Percentiles rank a stretch among this genome's conserved stretches.
Evolutionary conservation across 306 rosid species (phyloP).

Genomic region (Prunus mongolica): DNA sequence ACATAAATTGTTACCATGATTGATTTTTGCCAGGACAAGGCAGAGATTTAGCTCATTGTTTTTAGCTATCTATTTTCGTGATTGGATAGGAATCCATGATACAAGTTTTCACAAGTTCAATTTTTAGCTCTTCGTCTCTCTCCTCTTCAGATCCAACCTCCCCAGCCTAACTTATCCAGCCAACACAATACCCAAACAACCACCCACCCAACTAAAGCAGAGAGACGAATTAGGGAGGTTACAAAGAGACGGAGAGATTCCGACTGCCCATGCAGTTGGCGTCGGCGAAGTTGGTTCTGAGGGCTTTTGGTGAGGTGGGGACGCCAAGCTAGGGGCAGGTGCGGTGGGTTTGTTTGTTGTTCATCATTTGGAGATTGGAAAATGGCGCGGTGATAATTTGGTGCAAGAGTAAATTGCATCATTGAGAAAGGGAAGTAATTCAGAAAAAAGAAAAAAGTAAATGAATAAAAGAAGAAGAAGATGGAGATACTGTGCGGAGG

Average conservation of each 20-base stretch:
- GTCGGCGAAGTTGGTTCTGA: no score
- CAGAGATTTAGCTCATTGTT: not conserved
- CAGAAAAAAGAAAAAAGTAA: not conserved
- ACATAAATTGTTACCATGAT: not conserved
- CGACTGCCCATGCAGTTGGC: no score
- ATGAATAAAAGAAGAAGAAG: not conserved
- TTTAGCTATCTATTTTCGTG: not conserved
- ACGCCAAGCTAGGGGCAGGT: conserved; percentile 7
- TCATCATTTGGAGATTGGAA: conserved; percentile 49
- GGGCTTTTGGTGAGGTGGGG: no score
- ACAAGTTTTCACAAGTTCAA: not conserved
- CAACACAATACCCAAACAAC: no score
- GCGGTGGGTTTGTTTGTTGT: conserved; percentile 48
- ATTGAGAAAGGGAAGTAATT: conserved; percentile 6
- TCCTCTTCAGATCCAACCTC: no score
- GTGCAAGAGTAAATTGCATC: conserved; percentile 76
- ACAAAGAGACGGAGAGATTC: no score
- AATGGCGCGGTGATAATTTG: conserved; percentile 30
- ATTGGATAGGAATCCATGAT: no score
- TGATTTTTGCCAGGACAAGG: not conserved
- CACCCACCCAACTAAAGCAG: no score
- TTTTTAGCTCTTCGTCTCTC: not conserved
- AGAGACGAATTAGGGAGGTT: no score
- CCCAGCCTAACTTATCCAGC: no score
- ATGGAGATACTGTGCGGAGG: conserved; percentile 13